Evolutionary conservation across 768 basidiomycete species (phyloP), one percentile per base, ranked within the genome.

Genomic region (Podaxis sp.): DNA sequence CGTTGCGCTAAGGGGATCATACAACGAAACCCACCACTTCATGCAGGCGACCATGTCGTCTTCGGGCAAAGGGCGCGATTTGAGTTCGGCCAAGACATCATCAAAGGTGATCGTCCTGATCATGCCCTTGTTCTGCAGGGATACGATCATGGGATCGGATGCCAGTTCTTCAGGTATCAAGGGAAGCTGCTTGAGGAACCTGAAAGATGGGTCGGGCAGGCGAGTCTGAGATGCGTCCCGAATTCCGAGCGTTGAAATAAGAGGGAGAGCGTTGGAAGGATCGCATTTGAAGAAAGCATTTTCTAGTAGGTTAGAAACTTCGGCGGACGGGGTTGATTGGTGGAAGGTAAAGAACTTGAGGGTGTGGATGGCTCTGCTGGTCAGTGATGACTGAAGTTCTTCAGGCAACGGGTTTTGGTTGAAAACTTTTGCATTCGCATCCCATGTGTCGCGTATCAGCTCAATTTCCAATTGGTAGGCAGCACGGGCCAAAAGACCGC

Each of bases 281-380:
- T 81, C 79, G 65, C 89, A 92, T 0, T 78, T 73, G 72, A 95
- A 97, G 76, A 98, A 98, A 1, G 89, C 87, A 0, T 80, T 75
- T 71, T 94, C 89, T 62, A 96, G 82, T 15, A 85, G 73, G 9
- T 74, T 76, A 0, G 93, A 88, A 33, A 98, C 92, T 52, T 91
- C 84, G 1, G 85, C 72, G 0, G 92, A 93, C 0, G 96, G 96
- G 0, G 96, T 96, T 0, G 96, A 96, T 2, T 83, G 77, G 66
- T 87, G 84, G 74, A 94, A 98, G 1, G 92, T 90, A 79, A 97
- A 98, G 77, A 97, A 97, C 63, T 85, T 87, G 57, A 97, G 79
- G 4, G 89, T 83, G 68, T 98, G 96, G 17, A 94, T 74, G 13
- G 87, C 88, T 15, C 89, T 83, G 26, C 74, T 73, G 24, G 80